phyloP scores from a whole-genome alignment of 1,139 yeast genomes.

The Entelexis sorbosivorans region DNA sequence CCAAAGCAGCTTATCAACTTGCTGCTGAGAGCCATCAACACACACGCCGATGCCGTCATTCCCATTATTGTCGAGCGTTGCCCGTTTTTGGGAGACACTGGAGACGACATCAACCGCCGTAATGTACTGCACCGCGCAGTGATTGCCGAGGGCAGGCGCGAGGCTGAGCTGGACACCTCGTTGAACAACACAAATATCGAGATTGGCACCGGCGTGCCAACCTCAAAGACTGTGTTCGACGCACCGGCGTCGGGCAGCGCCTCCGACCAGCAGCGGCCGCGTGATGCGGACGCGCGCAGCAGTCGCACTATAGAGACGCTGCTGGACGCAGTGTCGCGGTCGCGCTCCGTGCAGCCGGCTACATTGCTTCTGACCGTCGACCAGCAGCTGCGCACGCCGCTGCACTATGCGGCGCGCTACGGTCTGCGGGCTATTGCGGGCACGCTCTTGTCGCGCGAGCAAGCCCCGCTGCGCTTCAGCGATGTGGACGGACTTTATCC shows the following conservation, averaged over 20 bases:
- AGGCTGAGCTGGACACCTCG: constrained; percentile 3
- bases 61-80: constrained; percentile 12
- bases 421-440: constrained; percentile 60
- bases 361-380: constrained; percentile 41
- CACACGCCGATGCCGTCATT: constrained; percentile 8
- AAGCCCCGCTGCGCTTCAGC: constrained; percentile 61
- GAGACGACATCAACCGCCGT: constrained; percentile 62
- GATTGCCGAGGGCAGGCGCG: constrained; percentile 56
- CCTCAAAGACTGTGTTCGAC: not conserved
- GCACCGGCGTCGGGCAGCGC: not conserved
- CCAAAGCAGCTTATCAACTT: constrained; percentile 16
- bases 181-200: not conserved
- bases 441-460: constrained; percentile 41
- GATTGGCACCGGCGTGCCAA: constrained; percentile 13
- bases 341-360: not conserved
- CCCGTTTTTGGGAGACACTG: constrained; percentile 32
- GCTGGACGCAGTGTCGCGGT: constrained; percentile 29
- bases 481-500: constrained; percentile 80
- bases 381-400: constrained; percentile 68
- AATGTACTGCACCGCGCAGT: constrained; percentile 78
- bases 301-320: constrained; percentile 40
- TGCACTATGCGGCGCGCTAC: constrained; percentile 83
- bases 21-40: constrained; percentile 25
- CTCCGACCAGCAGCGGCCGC: not conserved
- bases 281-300: not conserved